Percentiles rank a stretch among this genome's conserved stretches.
phyloP scores from a whole-genome alignment of 164 flowering plant species.

The Annona squamosa region DNA sequence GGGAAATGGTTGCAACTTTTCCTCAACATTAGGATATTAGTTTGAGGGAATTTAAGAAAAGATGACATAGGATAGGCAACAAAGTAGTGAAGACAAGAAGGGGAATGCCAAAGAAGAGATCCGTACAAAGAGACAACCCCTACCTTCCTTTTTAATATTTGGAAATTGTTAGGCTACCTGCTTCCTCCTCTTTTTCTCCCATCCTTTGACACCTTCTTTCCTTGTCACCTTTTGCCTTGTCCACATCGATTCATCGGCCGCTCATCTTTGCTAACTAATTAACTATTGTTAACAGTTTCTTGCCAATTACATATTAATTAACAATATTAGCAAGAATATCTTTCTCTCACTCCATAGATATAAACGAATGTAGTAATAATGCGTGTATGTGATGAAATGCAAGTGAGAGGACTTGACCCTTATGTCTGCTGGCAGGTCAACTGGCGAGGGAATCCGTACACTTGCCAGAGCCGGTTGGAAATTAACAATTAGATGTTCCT shows the following conservation, averaged over 20 bases:
- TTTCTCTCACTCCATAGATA: no score
- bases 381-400: no score
- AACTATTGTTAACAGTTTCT: neutral
- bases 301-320: no score
- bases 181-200: slow-evolving; percentile 5
- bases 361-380: no score
- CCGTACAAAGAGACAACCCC: slow-evolving; percentile 23
- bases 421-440: no score
- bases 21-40: slow-evolving; percentile 6
- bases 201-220: neutral
- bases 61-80: slow-evolving; percentile 12
- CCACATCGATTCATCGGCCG: neutral
- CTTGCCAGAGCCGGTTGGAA: no score
- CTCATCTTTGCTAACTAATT: neutral
- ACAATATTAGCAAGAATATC: no score
- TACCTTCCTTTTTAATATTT: slow-evolving; percentile 12
- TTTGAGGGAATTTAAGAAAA: neutral
- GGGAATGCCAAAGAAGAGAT: slow-evolving; percentile 24
- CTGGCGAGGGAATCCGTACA: no score
- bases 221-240: neutral
- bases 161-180: slow-evolving; percentile 15
- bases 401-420: no score
- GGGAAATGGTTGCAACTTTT: neutral
- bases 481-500: no score
- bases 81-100: slow-evolving; percentile 14